Percentiles rank a stretch among this genome's conserved stretches.
Evolutionary conservation across 345 rosid genomes (phyloP).

Genomic region (Noccaea caerulescens): DNA sequence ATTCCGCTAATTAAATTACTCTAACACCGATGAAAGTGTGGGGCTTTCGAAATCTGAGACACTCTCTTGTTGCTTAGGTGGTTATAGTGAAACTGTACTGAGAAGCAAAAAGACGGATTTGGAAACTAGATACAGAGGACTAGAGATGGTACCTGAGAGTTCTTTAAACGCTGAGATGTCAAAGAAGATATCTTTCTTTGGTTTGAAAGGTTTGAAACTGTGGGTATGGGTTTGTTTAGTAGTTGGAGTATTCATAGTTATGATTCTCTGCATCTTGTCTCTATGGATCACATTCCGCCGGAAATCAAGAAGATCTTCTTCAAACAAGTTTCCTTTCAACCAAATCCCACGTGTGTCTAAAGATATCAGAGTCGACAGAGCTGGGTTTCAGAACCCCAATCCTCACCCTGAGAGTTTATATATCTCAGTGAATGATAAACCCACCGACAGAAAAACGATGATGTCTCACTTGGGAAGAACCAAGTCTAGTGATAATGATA

Average conservation of each 20-base stretch:
- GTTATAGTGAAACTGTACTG: background rate
- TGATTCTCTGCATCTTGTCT: constrained; percentile 80
- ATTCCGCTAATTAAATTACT: constrained; percentile 19
- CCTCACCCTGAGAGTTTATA: constrained; percentile 57
- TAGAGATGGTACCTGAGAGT: constrained; percentile 68
- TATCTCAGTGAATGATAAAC: constrained; percentile 58
- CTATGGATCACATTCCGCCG: constrained; percentile 77
- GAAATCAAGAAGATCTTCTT: constrained; percentile 57
- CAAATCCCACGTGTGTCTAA: constrained; percentile 82
- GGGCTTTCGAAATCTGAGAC: constrained; percentile 13
- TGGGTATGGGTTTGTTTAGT: constrained; percentile 88
- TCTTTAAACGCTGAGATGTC: constrained; percentile 74
- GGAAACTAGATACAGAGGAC: constrained; percentile 17
- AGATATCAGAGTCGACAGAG: constrained; percentile 86
- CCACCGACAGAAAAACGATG: constrained; percentile 51
- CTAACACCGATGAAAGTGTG: constrained; percentile 15
- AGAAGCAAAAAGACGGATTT: constrained; percentile 28
- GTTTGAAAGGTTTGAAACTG: constrained; percentile 84
- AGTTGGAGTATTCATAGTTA: constrained; percentile 74
- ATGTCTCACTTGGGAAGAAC: constrained; percentile 60
- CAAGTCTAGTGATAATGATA: constrained; percentile 85
- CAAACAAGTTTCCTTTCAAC: constrained; percentile 55
- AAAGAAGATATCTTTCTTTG: constrained; percentile 76
- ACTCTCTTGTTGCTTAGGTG: constrained; percentile 30
- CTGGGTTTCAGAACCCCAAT: constrained; percentile 54